phyloP scores from a whole-genome alignment of 2,329 filamentous ascomycete species.

The Coniochaeta hoffmannii region DNA sequence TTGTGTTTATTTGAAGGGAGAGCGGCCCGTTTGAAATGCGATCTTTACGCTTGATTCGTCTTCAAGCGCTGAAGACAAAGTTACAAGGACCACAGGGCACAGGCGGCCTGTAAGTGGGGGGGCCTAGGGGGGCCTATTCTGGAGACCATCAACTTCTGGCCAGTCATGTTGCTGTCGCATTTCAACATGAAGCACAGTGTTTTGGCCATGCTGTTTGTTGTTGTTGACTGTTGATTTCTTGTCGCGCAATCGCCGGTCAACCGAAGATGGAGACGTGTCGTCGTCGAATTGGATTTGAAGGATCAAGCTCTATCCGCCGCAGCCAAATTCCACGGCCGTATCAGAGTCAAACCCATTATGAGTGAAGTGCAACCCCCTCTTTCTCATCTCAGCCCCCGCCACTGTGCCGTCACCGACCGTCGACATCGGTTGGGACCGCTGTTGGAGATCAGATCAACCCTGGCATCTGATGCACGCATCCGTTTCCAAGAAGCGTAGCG shows the following conservation, averaged over 20 bases:
- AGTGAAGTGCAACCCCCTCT: not conserved
- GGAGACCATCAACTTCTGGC: constrained; percentile 8
- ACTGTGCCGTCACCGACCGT: not conserved
- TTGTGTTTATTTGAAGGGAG: too few species aligned
- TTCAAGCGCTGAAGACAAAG: not conserved
- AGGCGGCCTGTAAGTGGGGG: not conserved
- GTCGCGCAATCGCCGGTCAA: not conserved
- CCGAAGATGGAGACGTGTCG: not conserved
- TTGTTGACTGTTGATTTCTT: not conserved
- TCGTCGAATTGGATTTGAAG: not conserved
- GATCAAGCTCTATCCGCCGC: not conserved
- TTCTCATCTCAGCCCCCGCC: not conserved
- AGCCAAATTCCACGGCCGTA: not conserved
- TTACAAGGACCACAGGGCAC: not conserved
- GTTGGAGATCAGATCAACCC: not conserved
- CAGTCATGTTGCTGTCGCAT: constrained; percentile 18
- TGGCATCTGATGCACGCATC: not conserved
- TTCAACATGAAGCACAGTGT: constrained; percentile 15
- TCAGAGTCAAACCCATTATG: not conserved
- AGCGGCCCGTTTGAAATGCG: too few species aligned
- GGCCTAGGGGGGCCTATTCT: not conserved
- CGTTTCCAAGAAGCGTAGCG: too few species aligned
- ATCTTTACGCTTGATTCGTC: not conserved
- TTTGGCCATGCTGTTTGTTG: constrained; percentile 19
- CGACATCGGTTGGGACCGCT: not conserved